A percentile compares a stretch with the other conserved stretches of the same genome.
phyloP scores from a whole-genome alignment of 208 protist species.

The Wallacemonas sp. region DNA sequence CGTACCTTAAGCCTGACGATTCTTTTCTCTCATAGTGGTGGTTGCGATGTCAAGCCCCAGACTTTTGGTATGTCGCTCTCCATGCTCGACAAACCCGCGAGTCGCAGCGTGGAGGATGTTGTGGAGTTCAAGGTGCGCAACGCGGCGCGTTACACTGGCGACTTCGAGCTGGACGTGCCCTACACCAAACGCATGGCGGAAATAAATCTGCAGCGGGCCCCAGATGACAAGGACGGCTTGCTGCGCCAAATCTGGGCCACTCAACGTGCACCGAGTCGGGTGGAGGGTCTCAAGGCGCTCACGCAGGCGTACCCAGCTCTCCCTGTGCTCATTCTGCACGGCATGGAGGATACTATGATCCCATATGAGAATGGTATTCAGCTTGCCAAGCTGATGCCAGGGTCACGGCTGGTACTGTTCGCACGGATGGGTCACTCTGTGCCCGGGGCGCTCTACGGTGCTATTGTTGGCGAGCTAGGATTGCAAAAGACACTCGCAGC shows the following conservation, averaged over 20 bases:
- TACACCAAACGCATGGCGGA: constrained; percentile 10
- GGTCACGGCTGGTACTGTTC: constrained; percentile 42
- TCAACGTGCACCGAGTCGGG: constrained; percentile 42
- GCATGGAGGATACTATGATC: constrained; percentile 49
- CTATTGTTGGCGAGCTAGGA: constrained; percentile 36
- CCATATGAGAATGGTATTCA: constrained; percentile 58
- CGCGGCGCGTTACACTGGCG: constrained; percentile 21
- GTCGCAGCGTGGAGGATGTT: constrained; percentile 28
- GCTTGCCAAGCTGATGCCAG: constrained; percentile 37
- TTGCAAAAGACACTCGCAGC: constrained; percentile 12
- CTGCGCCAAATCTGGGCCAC: constrained; percentile 65
- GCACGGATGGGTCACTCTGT: constrained; percentile 58
- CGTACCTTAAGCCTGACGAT: constrained; percentile 52
- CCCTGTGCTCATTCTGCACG: constrained; percentile 53
- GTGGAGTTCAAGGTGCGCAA: constrained; percentile 44
- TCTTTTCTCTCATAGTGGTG: constrained; percentile 53
- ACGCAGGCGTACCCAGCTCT: constrained; percentile 3
- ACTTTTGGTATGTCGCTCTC: constrained; percentile 27
- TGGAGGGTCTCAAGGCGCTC: constrained; percentile 33
- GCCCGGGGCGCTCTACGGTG: constrained; percentile 24
- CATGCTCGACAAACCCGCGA: constrained; percentile 46
- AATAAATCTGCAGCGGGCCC: constrained; percentile 24
- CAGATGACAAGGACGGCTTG: constrained; percentile 34
- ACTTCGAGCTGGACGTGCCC: constrained; percentile 39
- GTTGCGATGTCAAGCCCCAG: constrained; percentile 36